Evolutionary conservation across 2,329 filamentous ascomycete species (phyloP).

Genomic region (Nemania bipapillata): DNA sequence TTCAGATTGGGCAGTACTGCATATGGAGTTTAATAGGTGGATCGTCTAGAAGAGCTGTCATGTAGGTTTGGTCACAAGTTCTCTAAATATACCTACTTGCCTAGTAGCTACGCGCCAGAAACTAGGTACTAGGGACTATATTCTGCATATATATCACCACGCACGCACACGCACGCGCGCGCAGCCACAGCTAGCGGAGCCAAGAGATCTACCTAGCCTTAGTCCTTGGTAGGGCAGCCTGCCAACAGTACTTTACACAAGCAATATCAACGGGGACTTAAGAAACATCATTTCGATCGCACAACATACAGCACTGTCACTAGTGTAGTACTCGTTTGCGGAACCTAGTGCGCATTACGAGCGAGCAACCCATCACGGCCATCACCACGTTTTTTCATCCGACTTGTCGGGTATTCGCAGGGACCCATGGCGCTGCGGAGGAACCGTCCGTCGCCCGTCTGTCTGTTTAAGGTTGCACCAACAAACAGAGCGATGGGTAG

Average conservation of each 20-base stretch:
- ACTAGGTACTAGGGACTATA: background rate
- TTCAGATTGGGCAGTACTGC: background rate
- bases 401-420: constrained; percentile 27
- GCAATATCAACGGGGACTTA: background rate
- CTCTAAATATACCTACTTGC: constrained; percentile 6
- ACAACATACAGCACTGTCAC: constrained; percentile 21
- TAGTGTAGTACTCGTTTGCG: constrained; percentile 20
- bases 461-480: constrained; percentile 19
- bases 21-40: constrained; percentile 4
- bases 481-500: background rate
- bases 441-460: constrained; percentile 23
- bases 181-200: background rate
- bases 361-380: background rate
- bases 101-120: background rate
- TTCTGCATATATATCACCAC: background rate
- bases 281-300: constrained; percentile 13
- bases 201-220: too few species aligned
- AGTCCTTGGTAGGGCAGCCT: background rate
- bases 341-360: background rate
- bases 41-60: background rate
- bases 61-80: background rate
- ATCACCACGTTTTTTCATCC: constrained; percentile 31
- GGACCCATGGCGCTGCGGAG: background rate
- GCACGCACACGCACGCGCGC: background rate
- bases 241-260: background rate